Base-by-base conservation (phyloP, 192 early-diverging fungal species). In the Backusella australiensis region DNA sequence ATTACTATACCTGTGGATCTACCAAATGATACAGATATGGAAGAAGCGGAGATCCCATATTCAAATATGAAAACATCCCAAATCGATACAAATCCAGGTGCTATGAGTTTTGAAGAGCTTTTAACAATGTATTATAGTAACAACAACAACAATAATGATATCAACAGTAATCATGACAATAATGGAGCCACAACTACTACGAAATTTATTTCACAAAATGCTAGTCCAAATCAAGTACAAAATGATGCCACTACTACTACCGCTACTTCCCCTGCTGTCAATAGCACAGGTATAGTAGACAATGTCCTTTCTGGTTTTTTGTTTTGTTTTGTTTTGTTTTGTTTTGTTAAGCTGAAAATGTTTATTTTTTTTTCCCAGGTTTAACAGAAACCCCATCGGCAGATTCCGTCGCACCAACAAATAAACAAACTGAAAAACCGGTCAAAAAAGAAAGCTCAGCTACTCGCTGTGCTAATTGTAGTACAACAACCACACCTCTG, bases 401-500 rank as follows among this genome's bases (percentile, higher is more conserved):
- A 59, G 56, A 59, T 23, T 14, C 56, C 26, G 56, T 63, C 56
- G 29, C 56, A 63, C 56, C 56, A 63, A 63, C 56, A 63, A 63
- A 63, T 63, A 63, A 63, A 63, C 56, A 63, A 63, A 63, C 56
- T 29, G 56, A 63, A 29, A 63, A 63, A 63, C 56, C 56, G 26
- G 56, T 63, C 56, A 63, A 63, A 63, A 63, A 63, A 63, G 56
- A 63, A 63, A 63, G 56, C 56, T 63, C 56, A 63, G 56, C 23
- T 65, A 69, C 67, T 8, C 68, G 81, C 46, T 97, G 96, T 81
- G 85, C 78, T 34, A 96, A 98, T 85, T 98, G 97, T 84, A 52
- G 76, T 23, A 96, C 94, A 4, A 93, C 88, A 14, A 91, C 90
- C n/a, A 98, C 97, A 29, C 91, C 94, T 6, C 83, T 98, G 32